Base-by-base conservation (phyloP, 2,329 filamentous ascomycete species). In the Colletotrichum sublineola region DNA sequence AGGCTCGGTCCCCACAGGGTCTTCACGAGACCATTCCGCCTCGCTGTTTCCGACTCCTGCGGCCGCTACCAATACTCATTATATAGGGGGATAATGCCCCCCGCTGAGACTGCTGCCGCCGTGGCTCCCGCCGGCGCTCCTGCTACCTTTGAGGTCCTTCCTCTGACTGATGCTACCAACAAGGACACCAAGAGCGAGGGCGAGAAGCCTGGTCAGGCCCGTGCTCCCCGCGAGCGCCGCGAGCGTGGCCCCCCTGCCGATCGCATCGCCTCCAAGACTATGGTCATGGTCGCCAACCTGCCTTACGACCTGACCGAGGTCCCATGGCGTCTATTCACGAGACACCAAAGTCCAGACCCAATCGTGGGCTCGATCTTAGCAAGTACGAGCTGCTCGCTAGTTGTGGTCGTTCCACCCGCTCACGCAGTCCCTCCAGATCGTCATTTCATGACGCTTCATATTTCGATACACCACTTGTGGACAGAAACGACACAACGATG, bases 231-330 rank as follows among this genome's bases (percentile, higher is more conserved):
- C 79, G 88, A 91, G 86, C 88, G 89, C 79, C 88, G 90, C 78
- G 89, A 98, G 90, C 95, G 96, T 84, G 96, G 96, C 75, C 96
- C 96, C 76, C 96, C 96, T 73, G 96, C 97, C 84, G 96, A 99
- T 82, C 96, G 96, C 78, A 94, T 99, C 80, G 93, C 96, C 77
- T 98, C 96, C 85, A 98, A 98, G 92, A 98, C 94, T 85, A 99
- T 99, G 93, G 94, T 99, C 86, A 99, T 99, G 96, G 96, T 99
- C 80, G 96, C 96, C 81, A 99, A 99, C 89, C 91, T 99, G 75
- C 96, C 96, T 65, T 99, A 99, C 82, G 96, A 99, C 86, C 90
- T 98, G 84, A 96, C 93, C 79, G 96, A 99, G 88, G 95, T 24
- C 24, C 24, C 24, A 24, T 24, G 24, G 24, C 24, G 24, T 24